Percentiles rank a stretch among this genome's conserved stretches.
These are phyloP conservation scores for Huntiella decipiens DNA, from an alignment of 2,329 filamentous ascomycete species.

Conservation along the genomic window DNA sequence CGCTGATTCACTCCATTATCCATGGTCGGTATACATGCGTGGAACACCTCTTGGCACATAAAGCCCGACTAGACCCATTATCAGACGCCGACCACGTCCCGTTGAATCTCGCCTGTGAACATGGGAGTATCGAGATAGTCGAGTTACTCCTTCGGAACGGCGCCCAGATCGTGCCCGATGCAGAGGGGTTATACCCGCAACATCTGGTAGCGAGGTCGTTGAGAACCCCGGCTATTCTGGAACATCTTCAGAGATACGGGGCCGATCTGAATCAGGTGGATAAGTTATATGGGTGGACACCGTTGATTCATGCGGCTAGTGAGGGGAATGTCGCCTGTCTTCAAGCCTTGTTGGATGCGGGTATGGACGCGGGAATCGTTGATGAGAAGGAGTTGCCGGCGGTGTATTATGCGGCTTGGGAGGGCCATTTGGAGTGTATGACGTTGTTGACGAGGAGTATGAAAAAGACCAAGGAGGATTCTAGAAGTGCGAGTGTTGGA, in stretches of 20 bases:
- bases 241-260: constrained; percentile 66
- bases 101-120: constrained; percentile 84
- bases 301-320: constrained; percentile 85
- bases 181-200: constrained; percentile 91
- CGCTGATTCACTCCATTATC: constrained; percentile 85
- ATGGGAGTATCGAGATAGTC: constrained; percentile 70
- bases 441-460: constrained; percentile 51
- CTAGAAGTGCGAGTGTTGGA: constrained; percentile 13
- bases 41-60: constrained; percentile 52
- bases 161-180: constrained; percentile 74
- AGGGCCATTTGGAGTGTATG: constrained; percentile 91
- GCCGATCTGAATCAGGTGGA: constrained; percentile 84
- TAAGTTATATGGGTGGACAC: constrained; percentile 95
- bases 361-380: constrained; percentile 57
- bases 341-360: constrained; percentile 58
- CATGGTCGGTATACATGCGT: constrained; percentile 70
- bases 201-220: constrained; percentile 86
- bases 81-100: constrained; percentile 86
- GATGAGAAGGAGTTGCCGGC: constrained; percentile 89
- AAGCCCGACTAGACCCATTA: constrained; percentile 68
- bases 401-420: constrained; percentile 98
- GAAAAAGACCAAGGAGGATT: too few species aligned
- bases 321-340: constrained; percentile 87
- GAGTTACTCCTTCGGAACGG: constrained; percentile 65
- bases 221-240: constrained; percentile 57